Base-by-base conservation (phyloP, 805 yeast genomes). In the Lipomyces sp. region DNA sequence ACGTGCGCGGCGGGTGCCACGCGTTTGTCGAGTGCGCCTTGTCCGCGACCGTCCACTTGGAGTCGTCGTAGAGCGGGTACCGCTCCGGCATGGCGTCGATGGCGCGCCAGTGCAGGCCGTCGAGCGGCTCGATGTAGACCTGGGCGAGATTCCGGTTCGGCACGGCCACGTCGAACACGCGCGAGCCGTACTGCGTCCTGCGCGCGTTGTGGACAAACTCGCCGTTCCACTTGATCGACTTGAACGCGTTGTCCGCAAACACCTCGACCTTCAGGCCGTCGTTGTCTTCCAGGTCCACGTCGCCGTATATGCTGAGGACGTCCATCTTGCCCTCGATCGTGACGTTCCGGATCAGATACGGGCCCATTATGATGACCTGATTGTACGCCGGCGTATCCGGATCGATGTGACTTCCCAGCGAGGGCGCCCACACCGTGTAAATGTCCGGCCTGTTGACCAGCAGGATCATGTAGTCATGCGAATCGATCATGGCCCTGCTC, bases 261-360 rank as follows among this genome's bases (percentile, higher is more conserved):
- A 52, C 41, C 36, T 52, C 56, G 16, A 52, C 53, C 4, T 13
- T n/a, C 8, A 14, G 31, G 26, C 41, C 43, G 35, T 35, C 32
- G 31, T 45, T 44, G 10, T 38, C 34, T 21, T 52, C 53, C 19
- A 52, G 41, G 28, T 52, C 56, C 28, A 47, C 35, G 24, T 52
- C 56, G 11, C 56, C 56, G 22, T 35, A 32, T 2, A 52, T 37
- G 2, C 21, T 29, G 22, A 52, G 46, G 4, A 28, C 44, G 19
- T 21, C 28, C 4, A 36, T 47, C n/a, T 21, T 10, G 4, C 34
- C 45, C 21, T 23, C 19, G 10, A 32, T 39, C 3, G 53, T 39
- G 5, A 43, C 47, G 36, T 52, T 52, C 18, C 56, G 56, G 11
- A 52, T 53, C 13, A 52, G 39, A 22, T 52, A 49, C 21, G 56